Conservation (phyloP, 768 basidiomycete genomes). For the Chiua virens region DNA sequence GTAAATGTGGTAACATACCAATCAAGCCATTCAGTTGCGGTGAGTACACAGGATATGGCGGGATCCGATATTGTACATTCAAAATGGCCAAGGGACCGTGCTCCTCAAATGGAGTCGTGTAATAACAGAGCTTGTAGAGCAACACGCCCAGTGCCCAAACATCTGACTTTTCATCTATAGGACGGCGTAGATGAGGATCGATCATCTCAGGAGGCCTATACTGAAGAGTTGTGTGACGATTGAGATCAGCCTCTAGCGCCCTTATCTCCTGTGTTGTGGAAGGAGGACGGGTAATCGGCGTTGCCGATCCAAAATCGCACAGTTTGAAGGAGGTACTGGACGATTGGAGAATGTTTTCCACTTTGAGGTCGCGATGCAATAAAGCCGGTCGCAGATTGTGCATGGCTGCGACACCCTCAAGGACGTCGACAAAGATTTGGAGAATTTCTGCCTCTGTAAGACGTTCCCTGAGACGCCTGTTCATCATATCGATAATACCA, state of each 20-base stretch:
- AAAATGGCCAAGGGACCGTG: slow-evolving; percentile 95
- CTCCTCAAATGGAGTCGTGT: slow-evolving; percentile 98
- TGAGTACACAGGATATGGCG: slow-evolving; percentile 87
- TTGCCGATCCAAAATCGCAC: slow-evolving; percentile 97
- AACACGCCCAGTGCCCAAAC: slow-evolving; percentile 98
- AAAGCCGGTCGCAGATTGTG: slow-evolving; percentile 89
- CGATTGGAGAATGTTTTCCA: slow-evolving; percentile 96
- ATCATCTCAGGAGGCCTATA: slow-evolving; percentile 99
- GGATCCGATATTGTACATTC: slow-evolving; percentile 93
- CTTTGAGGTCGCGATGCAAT: slow-evolving; percentile 96
- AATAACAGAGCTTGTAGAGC: slow-evolving; percentile 98
- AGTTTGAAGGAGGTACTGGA: slow-evolving; percentile 85
- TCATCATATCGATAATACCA: slow-evolving; percentile 99
- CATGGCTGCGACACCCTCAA: slow-evolving; percentile 96
- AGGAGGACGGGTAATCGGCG: slow-evolving; percentile 71
- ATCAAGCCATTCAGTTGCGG: slow-evolving; percentile 79
- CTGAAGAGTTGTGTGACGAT: slow-evolving; percentile 93
- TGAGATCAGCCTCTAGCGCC: slow-evolving; percentile 85
- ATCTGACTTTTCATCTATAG: slow-evolving; percentile 92
- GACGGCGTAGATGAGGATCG: slow-evolving; percentile 79
- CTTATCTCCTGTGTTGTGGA: slow-evolving; percentile 81
- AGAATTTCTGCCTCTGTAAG: slow-evolving; percentile 95
- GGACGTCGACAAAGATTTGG: slow-evolving; percentile 96
- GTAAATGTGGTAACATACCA: slow-evolving; percentile 46
- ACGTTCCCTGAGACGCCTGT: slow-evolving; percentile 90